Evolutionary conservation across 148 eudicot species (phyloP).

Genomic region (Camellia lanceoleosa): DNA sequence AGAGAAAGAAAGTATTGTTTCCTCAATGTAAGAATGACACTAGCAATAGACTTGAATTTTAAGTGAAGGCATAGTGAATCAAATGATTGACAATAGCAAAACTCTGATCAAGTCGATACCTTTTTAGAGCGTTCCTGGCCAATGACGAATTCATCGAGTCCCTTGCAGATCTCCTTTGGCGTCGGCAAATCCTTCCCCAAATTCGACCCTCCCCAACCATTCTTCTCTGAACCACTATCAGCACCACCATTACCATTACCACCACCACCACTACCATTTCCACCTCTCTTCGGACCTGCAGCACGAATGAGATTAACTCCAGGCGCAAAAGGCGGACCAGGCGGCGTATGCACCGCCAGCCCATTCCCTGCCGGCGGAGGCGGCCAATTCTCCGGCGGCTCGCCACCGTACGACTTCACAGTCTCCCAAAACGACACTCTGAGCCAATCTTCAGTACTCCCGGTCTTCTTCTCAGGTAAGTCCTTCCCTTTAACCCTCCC

Average conservation of each 20-base stretch:
- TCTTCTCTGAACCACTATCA: conserved; percentile 35
- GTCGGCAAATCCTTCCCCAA: conserved; percentile 73
- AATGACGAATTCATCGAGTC: conserved; percentile 74
- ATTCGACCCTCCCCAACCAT: conserved; percentile 66
- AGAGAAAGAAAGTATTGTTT: too few relatives aligned
- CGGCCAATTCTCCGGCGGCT: conserved; percentile 49
- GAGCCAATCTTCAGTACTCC: conserved; percentile 7
- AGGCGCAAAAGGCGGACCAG: conserved; percentile 68
- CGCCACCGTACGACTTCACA: conserved; percentile 42
- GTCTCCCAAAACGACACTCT: conserved; percentile 63
- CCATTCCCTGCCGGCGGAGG: conserved; percentile 43
- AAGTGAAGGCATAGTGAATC: not conserved
- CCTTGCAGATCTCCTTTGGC: conserved; percentile 73
- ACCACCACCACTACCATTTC: conserved; percentile 19
- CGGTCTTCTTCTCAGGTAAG: conserved; percentile 15
- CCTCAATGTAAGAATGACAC: not conserved
- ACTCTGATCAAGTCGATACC: conserved; percentile 28
- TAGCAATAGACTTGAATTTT: not conserved
- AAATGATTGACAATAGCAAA: not conserved
- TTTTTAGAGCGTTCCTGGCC: conserved; percentile 78
- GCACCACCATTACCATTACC: conserved; percentile 21
- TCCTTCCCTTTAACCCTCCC: conserved; percentile 32
- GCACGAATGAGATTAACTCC: conserved; percentile 56
- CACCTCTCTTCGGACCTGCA: conserved; percentile 17
- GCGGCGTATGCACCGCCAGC: conserved; percentile 61